Evolutionary conservation across 495 filamentous ascomycete genomes (phyloP), one percentile per base, ranked within the genome.

Genomic region (Clohesyomyces aquaticus): DNA sequence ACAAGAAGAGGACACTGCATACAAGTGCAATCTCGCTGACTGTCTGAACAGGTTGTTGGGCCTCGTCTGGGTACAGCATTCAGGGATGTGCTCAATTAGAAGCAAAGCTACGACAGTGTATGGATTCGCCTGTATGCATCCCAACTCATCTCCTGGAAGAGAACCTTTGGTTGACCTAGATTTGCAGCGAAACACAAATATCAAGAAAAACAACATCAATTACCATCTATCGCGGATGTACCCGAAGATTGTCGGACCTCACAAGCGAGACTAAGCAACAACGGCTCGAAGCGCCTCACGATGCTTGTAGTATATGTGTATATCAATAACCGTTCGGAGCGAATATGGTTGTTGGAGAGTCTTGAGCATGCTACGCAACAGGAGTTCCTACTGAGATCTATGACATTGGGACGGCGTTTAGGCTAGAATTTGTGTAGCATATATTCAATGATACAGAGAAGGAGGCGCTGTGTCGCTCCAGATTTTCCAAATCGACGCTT

Each of bases 171-270:
- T 23, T 54, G 18, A 57, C 28, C 35, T 47, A 18, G 48, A 28
- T 61, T 25, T 66, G 64, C 73, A 92, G 82, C 87, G 80, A 81
- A 78, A 87, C 35, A 80, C 82, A 65, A 75, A 80, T n/a, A 77
- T 82, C 70, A 83, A 85, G 75, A 87, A 84, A 80, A 96, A 88
- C 79, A 89, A 85, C 57, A 93, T 98, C 83, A 98, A 98, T 78
- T 96, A 96, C 81, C 93, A 97, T 76, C 77, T 98, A 41, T 83
- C 83, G 70, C 83, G 94, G 63, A 86, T 98, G 79, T 92, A 95
- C 72, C 86, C 89, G 6, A 88, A 87, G 72, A 87, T 98, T 29
- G 83, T 82, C 43, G 78, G 80, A 47, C 85, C 87, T 8, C 83
- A 85, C 68, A 96, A 93, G 80, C 86, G 85, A 78, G 84, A 86